Percentiles rank a stretch among this genome's conserved stretches.
phyloP scores from a whole-genome alignment of 352 stramenopile genomes.

The Pythium pyrilobum region DNA sequence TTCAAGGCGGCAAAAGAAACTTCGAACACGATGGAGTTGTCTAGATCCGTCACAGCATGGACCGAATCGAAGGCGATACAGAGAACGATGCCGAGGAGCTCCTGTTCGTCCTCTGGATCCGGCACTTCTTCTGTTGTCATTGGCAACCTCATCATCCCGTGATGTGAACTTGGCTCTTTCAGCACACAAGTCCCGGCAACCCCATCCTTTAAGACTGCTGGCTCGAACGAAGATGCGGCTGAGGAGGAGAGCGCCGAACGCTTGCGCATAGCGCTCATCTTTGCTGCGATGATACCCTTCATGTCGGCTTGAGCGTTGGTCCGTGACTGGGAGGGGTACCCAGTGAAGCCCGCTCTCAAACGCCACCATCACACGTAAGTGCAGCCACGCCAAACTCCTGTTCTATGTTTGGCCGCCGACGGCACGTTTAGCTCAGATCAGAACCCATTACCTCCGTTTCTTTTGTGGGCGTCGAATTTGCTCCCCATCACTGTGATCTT shows the following conservation, averaged over 20 bases:
- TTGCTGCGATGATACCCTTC: slow-evolving; percentile 22
- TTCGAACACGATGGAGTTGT: slow-evolving; percentile 40
- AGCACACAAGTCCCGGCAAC: neutral
- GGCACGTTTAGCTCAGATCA: slow-evolving; percentile 1
- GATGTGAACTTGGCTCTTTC: slow-evolving; percentile 34
- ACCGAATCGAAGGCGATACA: slow-evolving; percentile 32
- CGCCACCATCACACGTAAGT: no score
- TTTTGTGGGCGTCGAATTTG: neutral
- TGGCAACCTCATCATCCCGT: slow-evolving; percentile 36
- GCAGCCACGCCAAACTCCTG: no score
- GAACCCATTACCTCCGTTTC: slow-evolving; percentile 9
- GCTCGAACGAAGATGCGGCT: neutral
- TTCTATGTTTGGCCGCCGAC: slow-evolving; percentile 1
- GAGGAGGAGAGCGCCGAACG: slow-evolving; percentile 14
- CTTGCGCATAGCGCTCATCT: slow-evolving; percentile 23
- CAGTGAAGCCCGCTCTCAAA: neutral
- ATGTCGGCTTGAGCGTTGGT: slow-evolving; percentile 4
- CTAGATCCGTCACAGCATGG: slow-evolving; percentile 27
- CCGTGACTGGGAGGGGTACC: no score
- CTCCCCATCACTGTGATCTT: neutral
- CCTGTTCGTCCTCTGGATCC: neutral
- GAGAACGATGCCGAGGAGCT: slow-evolving; percentile 38
- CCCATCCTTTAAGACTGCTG: neutral
- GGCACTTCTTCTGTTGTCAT: neutral
- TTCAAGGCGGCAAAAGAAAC: slow-evolving; percentile 33